Evolutionary conservation across 2,329 filamentous ascomycete genomes (phyloP).

Genomic region (Colletotrichum sp.): DNA sequence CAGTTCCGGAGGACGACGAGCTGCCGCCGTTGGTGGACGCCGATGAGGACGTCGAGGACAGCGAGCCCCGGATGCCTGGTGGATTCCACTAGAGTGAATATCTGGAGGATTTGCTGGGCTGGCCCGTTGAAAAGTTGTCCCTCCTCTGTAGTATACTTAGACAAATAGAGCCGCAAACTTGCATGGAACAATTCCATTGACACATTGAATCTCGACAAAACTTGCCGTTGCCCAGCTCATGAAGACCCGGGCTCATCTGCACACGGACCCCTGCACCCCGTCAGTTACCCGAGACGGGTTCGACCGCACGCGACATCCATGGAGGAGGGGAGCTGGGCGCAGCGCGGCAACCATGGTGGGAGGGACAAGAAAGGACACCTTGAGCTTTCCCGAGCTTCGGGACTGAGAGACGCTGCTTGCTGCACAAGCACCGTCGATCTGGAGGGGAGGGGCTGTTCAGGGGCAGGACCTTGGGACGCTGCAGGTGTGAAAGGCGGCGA

Average conservation of each 20-base stretch:
- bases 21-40: not conserved
- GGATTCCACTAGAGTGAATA: not conserved
- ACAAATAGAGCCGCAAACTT: not conserved
- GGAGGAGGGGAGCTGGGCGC: not conserved
- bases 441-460: not conserved
- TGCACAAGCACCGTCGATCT: slow-evolving; percentile 20
- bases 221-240: not conserved
- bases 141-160: not conserved
- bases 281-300: slow-evolving; percentile 5
- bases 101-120: not conserved
- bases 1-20: slow-evolving; percentile 7
- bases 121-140: not conserved
- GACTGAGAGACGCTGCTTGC: not conserved
- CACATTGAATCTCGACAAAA: not conserved
- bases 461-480: not conserved
- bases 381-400: slow-evolving; percentile 8
- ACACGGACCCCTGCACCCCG: not conserved
- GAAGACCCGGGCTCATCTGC: not conserved
- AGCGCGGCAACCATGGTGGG: not conserved
- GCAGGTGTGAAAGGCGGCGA: not conserved
- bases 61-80: not conserved
- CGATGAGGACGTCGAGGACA: not conserved
- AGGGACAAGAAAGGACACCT: not conserved
- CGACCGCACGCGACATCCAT: slow-evolving; percentile 13
- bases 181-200: not conserved